A percentile compares a stretch with the other conserved stretches of the same genome.
phyloP scores from a whole-genome alignment of 1,284 basidiomycete species.

The Paramarasmius palmivorus region DNA sequence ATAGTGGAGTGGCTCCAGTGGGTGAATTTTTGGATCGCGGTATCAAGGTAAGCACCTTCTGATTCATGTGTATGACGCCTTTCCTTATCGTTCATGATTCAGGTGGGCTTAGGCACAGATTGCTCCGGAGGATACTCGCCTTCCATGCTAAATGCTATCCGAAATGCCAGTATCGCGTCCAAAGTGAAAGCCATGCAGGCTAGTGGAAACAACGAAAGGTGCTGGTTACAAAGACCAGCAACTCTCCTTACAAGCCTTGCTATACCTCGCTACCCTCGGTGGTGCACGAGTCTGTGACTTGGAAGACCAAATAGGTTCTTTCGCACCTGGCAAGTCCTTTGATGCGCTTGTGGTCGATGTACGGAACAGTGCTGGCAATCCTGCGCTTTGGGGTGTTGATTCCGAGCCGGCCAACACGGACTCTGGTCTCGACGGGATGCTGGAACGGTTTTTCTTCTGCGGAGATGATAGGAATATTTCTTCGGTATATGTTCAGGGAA shows the following conservation, averaged over 20 bases:
- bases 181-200: constrained; percentile 65
- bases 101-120: constrained; percentile 91
- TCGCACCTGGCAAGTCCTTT: constrained; percentile 83
- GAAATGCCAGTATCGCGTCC: constrained; percentile 81
- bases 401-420: constrained; percentile 20
- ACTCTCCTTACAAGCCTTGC: constrained; percentile 74
- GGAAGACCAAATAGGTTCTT: constrained; percentile 73
- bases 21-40: constrained; percentile 80
- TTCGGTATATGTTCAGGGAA: constrained; percentile 84
- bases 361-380: constrained; percentile 53
- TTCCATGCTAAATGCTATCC: constrained; percentile 83
- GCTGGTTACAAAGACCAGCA: constrained; percentile 58
- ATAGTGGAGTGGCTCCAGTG: constrained; percentile 81
- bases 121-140: constrained; percentile 88
- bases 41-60: constrained; percentile 64
- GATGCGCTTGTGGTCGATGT: constrained; percentile 81
- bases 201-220: constrained; percentile 13
- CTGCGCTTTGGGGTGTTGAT: constrained; percentile 59
- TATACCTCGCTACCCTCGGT: constrained; percentile 91
- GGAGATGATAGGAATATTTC: constrained; percentile 90
- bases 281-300: constrained; percentile 86
- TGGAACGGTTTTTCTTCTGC: constrained; percentile 79
- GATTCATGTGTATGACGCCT: not conserved
- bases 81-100: constrained; percentile 6
- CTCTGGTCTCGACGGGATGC: constrained; percentile 28